Evolutionary conservation across 2,329 filamentous ascomycete species (phyloP).

Genomic region (Fusarium stilboides): DNA sequence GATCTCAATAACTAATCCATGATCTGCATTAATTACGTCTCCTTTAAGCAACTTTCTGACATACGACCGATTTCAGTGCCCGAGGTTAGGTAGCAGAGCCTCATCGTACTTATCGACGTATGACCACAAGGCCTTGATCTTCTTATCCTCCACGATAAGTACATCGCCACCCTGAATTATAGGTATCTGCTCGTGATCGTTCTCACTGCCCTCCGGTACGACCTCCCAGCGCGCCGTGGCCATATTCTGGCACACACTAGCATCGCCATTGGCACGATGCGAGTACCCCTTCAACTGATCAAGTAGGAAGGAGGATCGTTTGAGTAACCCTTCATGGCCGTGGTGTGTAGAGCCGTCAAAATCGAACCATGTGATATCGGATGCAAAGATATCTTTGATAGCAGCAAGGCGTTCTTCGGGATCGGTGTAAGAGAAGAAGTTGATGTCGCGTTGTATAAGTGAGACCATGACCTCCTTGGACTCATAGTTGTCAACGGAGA

Average conservation of each 20-base stretch:
- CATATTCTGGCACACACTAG: background rate
- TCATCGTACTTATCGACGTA: constrained; percentile 5
- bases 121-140: constrained; percentile 2
- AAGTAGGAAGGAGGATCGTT: background rate
- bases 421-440: constrained; percentile 3
- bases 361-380: background rate
- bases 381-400: background rate
- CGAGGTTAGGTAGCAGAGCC: background rate
- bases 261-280: background rate
- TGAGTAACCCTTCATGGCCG: background rate
- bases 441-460: constrained; percentile 9
- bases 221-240: constrained; percentile 1
- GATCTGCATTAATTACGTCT: too few species aligned
- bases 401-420: background rate
- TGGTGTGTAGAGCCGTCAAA: constrained; percentile 3
- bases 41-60: too few species aligned
- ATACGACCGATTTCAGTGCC: background rate
- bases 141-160: background rate
- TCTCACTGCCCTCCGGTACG: background rate
- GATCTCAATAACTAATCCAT: too few species aligned
- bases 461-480: background rate
- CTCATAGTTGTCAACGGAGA: background rate
- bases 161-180: constrained; percentile 3
- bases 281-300: background rate
- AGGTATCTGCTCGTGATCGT: background rate